Conservation (phyloP, 176 grass and related monocot genomes). For the Ampelocalamus luodianensis region DNA sequence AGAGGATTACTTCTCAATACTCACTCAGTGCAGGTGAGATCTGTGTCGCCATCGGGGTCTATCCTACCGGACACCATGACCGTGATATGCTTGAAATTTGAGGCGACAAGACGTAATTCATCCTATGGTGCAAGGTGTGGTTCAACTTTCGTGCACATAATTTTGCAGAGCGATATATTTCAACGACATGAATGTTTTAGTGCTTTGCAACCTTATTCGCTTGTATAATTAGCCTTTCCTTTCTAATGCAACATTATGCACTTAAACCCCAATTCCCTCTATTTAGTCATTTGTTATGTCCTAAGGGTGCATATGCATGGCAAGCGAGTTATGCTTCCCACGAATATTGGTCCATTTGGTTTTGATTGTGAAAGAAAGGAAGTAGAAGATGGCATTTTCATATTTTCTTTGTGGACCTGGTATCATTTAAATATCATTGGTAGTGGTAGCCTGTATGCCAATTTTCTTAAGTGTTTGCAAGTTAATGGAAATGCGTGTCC, state of each 20-base stretch:
- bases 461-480: not conserved
- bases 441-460: not conserved
- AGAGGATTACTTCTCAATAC: conserved; percentile 74
- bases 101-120: conserved; percentile 45
- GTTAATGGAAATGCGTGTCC: not conserved
- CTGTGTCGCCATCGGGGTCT: conserved; percentile 87
- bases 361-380: conserved; percentile 24
- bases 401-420: not conserved
- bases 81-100: conserved; percentile 86
- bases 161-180: conserved; percentile 17
- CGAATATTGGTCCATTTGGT: not conserved
- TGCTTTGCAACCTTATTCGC: not conserved
- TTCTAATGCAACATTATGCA: conserved; percentile 5
- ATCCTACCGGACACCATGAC: conserved; percentile 66
- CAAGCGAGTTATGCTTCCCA: conserved; percentile 6
- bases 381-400: not conserved
- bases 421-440: not conserved
- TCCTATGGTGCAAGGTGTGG: conserved; percentile 45
- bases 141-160: conserved; percentile 31
- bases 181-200: not conserved
- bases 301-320: not conserved
- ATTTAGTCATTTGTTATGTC: not conserved
- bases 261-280: not conserved
- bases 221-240: not conserved
- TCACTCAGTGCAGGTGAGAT: conserved; percentile 82